Percentiles rank a stretch among this genome's conserved stretches.
Conservation (phyloP, 208 protist genomes). For the Leishmania amazonensis region DNA sequence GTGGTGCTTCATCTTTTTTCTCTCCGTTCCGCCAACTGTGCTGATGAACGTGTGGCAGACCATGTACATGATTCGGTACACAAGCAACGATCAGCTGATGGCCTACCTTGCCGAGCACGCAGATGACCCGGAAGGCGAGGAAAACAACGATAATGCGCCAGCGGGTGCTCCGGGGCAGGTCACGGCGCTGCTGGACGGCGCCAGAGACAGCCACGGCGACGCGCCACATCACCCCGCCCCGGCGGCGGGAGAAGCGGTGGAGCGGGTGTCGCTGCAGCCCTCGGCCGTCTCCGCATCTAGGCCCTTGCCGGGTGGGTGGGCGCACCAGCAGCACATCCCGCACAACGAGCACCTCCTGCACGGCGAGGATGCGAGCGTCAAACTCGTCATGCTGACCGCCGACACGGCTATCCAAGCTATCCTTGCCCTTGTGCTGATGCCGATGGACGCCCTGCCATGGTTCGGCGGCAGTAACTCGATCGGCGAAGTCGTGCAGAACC, state of each 20-base stretch:
- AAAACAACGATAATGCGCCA: background rate
- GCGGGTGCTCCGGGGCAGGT: background rate
- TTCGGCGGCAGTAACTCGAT: constrained; percentile 50
- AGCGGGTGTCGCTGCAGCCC: background rate
- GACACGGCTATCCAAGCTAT: constrained; percentile 48
- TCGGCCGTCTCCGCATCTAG: background rate
- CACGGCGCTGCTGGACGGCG: background rate
- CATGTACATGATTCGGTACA: constrained; percentile 76
- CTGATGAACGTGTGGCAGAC: constrained; percentile 80
- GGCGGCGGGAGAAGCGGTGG: background rate
- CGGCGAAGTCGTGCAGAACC: constrained; percentile 33
- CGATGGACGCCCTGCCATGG: constrained; percentile 61
- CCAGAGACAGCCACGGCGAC: background rate
- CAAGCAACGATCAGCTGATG: constrained; percentile 29
- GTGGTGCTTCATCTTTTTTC: constrained; percentile 76
- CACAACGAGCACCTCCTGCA: constrained; percentile 18
- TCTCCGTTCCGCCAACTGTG: constrained; percentile 68
- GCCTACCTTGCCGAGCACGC: constrained; percentile 11
- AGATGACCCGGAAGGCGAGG: constrained; percentile 3
- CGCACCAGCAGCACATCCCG: background rate
- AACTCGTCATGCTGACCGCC: constrained; percentile 58
- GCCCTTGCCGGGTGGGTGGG: background rate
- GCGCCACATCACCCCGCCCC: background rate
- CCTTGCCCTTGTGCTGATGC: constrained; percentile 38
- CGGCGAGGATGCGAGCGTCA: constrained; percentile 52